Evolutionary conservation across 768 basidiomycete genomes (phyloP).

Genomic region (Podaxis sp.): DNA sequence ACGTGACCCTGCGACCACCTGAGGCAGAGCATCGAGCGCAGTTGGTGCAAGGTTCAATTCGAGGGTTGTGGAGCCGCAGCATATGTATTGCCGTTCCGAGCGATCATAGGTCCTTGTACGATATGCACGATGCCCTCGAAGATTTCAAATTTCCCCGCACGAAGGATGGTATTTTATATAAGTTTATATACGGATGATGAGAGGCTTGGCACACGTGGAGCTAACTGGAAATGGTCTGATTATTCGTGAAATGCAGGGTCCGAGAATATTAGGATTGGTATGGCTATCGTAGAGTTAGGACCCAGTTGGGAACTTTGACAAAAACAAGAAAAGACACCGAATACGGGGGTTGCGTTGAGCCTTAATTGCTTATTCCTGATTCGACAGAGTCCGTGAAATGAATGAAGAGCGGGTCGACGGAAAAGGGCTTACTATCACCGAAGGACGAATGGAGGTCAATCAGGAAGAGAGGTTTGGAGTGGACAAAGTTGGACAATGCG

Average conservation of each 20-base stretch:
- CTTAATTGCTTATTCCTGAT: neutral
- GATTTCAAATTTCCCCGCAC: neutral
- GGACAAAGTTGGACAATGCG: constrained; percentile 1
- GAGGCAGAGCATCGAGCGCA: neutral
- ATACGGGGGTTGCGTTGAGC: neutral
- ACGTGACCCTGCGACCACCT: neutral
- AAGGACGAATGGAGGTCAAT: neutral
- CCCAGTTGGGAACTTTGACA: neutral
- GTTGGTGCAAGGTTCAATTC: neutral
- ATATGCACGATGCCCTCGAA: neutral
- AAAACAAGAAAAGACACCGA: neutral
- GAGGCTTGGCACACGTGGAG: neutral
- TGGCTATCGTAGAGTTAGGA: neutral
- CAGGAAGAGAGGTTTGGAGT: neutral
- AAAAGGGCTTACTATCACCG: neutral
- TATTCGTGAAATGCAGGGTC: neutral
- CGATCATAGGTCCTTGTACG: neutral
- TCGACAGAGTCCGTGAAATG: neutral
- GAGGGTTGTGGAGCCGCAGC: neutral
- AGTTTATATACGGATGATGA: neutral
- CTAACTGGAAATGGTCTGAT: neutral
- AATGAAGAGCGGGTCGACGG: neutral
- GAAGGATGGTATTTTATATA: neutral
- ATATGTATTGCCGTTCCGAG: neutral
- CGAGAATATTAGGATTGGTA: neutral